A percentile compares a stretch with the other conserved stretches of the same genome.
These are phyloP conservation scores for Geotrichum histeridarum DNA, from an alignment of 1,139 yeast genomes.

Conservation along the genomic window DNA sequence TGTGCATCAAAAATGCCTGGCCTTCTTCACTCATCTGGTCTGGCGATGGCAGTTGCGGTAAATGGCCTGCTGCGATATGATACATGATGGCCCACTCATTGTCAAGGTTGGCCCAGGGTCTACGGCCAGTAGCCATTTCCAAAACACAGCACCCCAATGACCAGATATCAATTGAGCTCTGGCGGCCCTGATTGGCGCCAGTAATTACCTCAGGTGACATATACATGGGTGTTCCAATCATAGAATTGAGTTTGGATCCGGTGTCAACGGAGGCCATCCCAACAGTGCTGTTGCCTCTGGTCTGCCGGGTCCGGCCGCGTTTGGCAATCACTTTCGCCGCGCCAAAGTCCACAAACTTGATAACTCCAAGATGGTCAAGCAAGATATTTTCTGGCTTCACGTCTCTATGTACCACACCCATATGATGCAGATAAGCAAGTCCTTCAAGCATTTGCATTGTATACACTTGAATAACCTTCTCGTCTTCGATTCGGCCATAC, in stretches of 20 bases:
- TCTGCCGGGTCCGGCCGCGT: conserved; percentile 46
- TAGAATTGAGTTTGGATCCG: conserved; percentile 41
- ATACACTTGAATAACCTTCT: conserved; percentile 84
- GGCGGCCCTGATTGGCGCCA: conserved; percentile 60
- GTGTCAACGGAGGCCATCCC: conserved; percentile 15
- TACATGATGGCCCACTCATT: conserved; percentile 99
- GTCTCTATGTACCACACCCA: conserved; percentile 95
- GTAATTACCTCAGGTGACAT: conserved; percentile 97
- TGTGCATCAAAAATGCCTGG: conserved; percentile 60
- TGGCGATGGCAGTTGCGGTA: conserved; percentile 74
- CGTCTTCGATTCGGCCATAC: conserved; percentile 94
- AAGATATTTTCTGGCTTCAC: conserved; percentile 93
- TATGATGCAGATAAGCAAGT: conserved; percentile 85
- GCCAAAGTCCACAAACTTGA: conserved; percentile 94
- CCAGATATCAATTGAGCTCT: conserved; percentile 62
- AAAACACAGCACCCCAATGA: conserved; percentile 89
- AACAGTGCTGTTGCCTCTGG: conserved; percentile 1
- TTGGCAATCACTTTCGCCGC: conserved; percentile 93
- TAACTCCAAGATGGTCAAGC: conserved; percentile 85
- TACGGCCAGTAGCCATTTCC: conserved; percentile 73
- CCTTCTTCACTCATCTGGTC: conserved; percentile 79
- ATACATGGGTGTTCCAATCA: conserved; percentile 98
- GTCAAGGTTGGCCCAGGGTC: conserved; percentile 70
- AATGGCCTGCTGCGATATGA: conserved; percentile 93
- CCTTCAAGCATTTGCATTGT: conserved; percentile 94